phyloP scores from a whole-genome alignment of 495 filamentous ascomycete species.

The Neurospora cerealis region DNA sequence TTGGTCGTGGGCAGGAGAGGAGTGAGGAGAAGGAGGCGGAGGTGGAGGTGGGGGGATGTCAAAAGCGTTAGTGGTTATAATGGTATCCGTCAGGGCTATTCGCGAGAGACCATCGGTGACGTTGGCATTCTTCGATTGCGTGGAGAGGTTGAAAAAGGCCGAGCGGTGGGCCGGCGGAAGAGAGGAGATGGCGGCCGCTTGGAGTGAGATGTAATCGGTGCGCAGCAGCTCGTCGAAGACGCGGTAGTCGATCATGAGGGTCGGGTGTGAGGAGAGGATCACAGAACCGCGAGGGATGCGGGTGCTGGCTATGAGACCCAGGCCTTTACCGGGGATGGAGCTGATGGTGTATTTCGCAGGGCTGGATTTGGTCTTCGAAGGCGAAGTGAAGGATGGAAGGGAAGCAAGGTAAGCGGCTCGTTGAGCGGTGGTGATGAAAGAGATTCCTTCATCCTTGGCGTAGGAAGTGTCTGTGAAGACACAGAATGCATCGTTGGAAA shows the following conservation, averaged over 20 bases:
- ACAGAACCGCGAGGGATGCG: slow-evolving; percentile 20
- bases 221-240: slow-evolving; percentile 18
- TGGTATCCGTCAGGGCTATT: slow-evolving; percentile 11
- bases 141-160: slow-evolving; percentile 19
- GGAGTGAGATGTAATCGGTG: slow-evolving; percentile 14
- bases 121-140: slow-evolving; percentile 4
- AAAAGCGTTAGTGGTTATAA: slow-evolving; percentile 25
- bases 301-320: slow-evolving; percentile 20
- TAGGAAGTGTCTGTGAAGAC: slow-evolving; percentile 23
- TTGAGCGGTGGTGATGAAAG: slow-evolving; percentile 18
- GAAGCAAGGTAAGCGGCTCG: slow-evolving; percentile 17
- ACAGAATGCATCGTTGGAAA: slow-evolving; percentile 12
- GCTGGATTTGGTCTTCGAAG: slow-evolving; percentile 14
- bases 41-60: slow-evolving; percentile 22
- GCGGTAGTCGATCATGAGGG: slow-evolving; percentile 26
- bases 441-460: slow-evolving; percentile 21
- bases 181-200: slow-evolving; percentile 15
- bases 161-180: slow-evolving; percentile 16
- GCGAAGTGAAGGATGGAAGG: slow-evolving; percentile 14
- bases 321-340: slow-evolving; percentile 26
- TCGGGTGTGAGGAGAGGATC: slow-evolving; percentile 26
- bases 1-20: slow-evolving; percentile 23
- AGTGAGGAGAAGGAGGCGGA: slow-evolving; percentile 24
- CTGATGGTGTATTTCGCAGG: slow-evolving; percentile 17
- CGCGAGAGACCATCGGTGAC: not conserved